Conservation (phyloP, 1,139 yeast species). For the Diutina mesorugosa region DNA sequence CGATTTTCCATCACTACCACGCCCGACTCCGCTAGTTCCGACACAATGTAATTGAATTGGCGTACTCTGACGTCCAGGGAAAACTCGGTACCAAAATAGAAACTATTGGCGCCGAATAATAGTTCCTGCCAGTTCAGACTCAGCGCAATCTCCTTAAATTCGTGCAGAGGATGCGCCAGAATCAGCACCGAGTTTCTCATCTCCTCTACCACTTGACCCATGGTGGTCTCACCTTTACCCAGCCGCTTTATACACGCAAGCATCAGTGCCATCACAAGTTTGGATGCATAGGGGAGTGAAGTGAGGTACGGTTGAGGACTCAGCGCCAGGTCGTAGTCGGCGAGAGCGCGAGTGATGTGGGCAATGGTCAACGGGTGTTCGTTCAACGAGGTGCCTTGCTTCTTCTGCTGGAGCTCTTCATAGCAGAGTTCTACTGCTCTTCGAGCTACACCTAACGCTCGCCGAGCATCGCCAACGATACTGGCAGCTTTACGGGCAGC, state of each 20-base stretch:
- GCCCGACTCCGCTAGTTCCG: neutral
- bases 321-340: constrained; percentile 72
- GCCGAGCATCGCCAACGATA: constrained; percentile 93
- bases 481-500: constrained; percentile 92
- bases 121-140: neutral
- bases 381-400: constrained; percentile 11
- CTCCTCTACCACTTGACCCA: constrained; percentile 76
- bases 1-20: neutral
- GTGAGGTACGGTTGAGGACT: constrained; percentile 38
- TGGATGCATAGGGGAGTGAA: constrained; percentile 54
- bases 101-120: neutral
- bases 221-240: constrained; percentile 56
- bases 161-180: constrained; percentile 9
- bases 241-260: constrained; percentile 53
- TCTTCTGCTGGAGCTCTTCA: constrained; percentile 23
- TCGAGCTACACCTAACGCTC: constrained; percentile 81
- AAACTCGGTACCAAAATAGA: neutral
- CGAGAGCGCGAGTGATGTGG: constrained; percentile 67
- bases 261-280: constrained; percentile 58
- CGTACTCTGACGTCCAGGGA: neutral
- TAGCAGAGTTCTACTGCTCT: constrained; percentile 89
- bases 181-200: constrained; percentile 30
- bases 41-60: neutral
- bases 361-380: constrained; percentile 37
- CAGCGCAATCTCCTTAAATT: neutral